Evolutionary conservation across 352 stramenopile genomes (phyloP), one percentile per base, ranked within the genome.

Genomic region (Ophiocytium majus): DNA sequence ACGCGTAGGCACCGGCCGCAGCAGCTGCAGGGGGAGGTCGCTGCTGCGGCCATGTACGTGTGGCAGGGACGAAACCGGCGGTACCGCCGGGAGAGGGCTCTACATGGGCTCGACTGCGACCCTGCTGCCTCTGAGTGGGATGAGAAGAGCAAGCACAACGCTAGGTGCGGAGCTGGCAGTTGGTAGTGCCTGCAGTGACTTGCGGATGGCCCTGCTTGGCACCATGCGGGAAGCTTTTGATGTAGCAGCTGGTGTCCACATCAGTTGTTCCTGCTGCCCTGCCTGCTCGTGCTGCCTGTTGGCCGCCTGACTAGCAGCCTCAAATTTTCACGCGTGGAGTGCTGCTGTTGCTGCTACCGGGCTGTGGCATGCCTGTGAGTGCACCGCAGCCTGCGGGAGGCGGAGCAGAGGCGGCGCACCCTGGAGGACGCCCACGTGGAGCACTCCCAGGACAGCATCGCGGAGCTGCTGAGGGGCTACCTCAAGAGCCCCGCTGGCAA

Each of bases 41-140:
- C n/a, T n/a, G n/a, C n/a, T n/a, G n/a, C n/a, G n/a, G 17, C 33
- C 9, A 81, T 84, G 81, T 63, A 84, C 64, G 81, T 84, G 63
- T 84, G 81, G 81, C 63, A 84, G n/a, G 19, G 79, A 31, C 57
- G 63, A 0, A 84, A 84, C 37, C 81, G 81, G 43, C 63, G 81
- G 28, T 74, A 80, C n/a, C 5, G 64, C 1, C 28, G 81, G n/a
- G 66, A n/a, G 1, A 34, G 78, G 5, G 66, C 63, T 31, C 81
- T 35, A 31, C 78, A 79, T 28, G 37, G 33, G 17, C 63, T 64
- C 1, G 31, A 64, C 34, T 31, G 37, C 9, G 35, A 63, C 5
- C 63, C 57, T 31, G 63, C 50, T 63, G 36, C 81, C 1, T 64
- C 63, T 31, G 28, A 50, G 10, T 80, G 31, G 33, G 35, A 74